A percentile compares a stretch with the other conserved stretches of the same genome.
Conservation (phyloP, 2,329 filamentous ascomycete species). For the Setomelanomma holmii region DNA sequence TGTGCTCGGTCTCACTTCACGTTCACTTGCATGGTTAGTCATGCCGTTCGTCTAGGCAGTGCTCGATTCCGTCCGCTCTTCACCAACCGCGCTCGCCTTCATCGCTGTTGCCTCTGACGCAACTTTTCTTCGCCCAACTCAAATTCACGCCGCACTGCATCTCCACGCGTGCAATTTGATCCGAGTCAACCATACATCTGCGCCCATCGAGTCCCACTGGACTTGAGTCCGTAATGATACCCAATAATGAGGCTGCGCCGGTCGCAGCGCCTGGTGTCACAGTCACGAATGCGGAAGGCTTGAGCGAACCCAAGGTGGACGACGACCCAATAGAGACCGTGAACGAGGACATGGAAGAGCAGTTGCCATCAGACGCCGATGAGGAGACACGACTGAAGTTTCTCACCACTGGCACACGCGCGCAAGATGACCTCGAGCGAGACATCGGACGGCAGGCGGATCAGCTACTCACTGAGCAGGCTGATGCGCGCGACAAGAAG, state of each 20-base stretch:
- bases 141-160: neutral
- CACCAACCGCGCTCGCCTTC: neutral
- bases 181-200: neutral
- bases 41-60: neutral
- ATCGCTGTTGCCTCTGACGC: constrained; percentile 23
- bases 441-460: constrained; percentile 77
- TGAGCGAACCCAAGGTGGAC: constrained; percentile 10
- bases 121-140: constrained; percentile 4
- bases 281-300: constrained; percentile 10
- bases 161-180: neutral
- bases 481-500: constrained; percentile 69
- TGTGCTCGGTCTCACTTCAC: neutral
- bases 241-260: constrained; percentile 10
- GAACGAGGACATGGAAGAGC: constrained; percentile 20
- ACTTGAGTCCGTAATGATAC: constrained; percentile 13
- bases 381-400: constrained; percentile 51
- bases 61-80: neutral
- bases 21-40: neutral
- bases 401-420: constrained; percentile 59
- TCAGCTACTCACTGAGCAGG: constrained; percentile 66
- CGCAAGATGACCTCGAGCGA: constrained; percentile 89
- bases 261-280: constrained; percentile 15
- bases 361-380: constrained; percentile 43
- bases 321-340: constrained; percentile 13
- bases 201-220: neutral